phyloP scores from a whole-genome alignment of 1,284 basidiomycete species.

The Schizophyllum amplum region DNA sequence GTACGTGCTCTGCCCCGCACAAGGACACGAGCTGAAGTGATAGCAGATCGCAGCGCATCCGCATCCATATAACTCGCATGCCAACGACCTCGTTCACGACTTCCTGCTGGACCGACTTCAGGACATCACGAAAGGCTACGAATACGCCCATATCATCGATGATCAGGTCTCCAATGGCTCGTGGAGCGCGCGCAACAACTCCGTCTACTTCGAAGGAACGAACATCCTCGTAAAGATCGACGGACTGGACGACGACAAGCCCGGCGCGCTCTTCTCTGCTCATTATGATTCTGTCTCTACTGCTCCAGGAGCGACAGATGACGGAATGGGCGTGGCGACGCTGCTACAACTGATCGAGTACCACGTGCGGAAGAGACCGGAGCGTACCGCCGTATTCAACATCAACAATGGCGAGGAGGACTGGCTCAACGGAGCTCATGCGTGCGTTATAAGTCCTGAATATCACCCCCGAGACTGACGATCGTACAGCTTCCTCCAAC shows the following conservation, averaged over 20 bases:
- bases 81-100: constrained; percentile 57
- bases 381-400: constrained; percentile 64
- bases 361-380: constrained; percentile 43
- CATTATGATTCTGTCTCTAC: constrained; percentile 78
- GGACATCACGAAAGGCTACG: constrained; percentile 31
- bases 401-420: constrained; percentile 81
- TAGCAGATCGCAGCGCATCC: constrained; percentile 56
- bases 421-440: constrained; percentile 60
- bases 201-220: constrained; percentile 61
- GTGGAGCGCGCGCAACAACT: constrained; percentile 26
- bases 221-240: constrained; percentile 67
- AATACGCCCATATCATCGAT: constrained; percentile 41
- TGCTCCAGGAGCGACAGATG: constrained; percentile 66
- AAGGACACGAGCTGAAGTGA: neutral
- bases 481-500: constrained; percentile 47
- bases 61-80: constrained; percentile 69
- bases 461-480: neutral
- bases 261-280: constrained; percentile 66
- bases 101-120: constrained; percentile 51
- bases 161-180: constrained; percentile 55
- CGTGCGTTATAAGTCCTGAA: constrained; percentile 28
- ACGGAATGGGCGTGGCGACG: constrained; percentile 66
- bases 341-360: constrained; percentile 59
- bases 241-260: constrained; percentile 36
- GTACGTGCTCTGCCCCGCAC: constrained; percentile 26